Base-by-base conservation (phyloP, 106 monocot species). In the Acanthochlamys bracteata region DNA sequence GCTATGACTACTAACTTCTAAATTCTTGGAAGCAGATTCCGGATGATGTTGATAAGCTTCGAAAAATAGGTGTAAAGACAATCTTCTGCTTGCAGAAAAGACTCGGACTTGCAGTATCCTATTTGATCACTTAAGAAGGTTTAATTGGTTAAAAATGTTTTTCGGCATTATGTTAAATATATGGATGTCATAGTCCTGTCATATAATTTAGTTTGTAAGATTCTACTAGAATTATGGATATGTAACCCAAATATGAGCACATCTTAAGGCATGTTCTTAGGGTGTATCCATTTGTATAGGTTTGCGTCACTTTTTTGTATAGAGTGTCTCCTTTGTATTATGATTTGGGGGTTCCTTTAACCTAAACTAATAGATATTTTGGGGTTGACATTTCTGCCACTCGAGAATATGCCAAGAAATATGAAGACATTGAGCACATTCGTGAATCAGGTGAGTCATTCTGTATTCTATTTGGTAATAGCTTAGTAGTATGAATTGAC, bases 61-160 rank as follows among this genome's bases (percentile, higher is more conserved):
- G 85, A 22, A 74, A 67, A 41, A 83, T 92, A 41, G 96, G 88
- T 68, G 96, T 88, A 23, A 98, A 79, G 74, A 98, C 96, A 25
- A 85, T 98, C 63, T 98, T 85, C 64, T 98, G 96, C 75, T 76
- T 98, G 80, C 96, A 98, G 58, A 84, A n/a, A 98, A 69, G 68
- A 98, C 63, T 53, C 96, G 16, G 96, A 98, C 63, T 79, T 98
- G 27, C 85, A 85, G 96, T 98, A 98, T 91, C 91, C 88, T 83
- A 11, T 65, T 2, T 76, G 12, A 33, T 60, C 1, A 14, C 2
- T 17, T 9, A 45, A 49, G 17, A 17, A 49, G 49, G 2, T 17
- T 49, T 49, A 3, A 14, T 4, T 12, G 49, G 2, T 9, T 49
- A 49, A 2, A 12, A 49, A 12, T 49, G 15, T 3, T 49, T 2